Evolutionary conservation across 2,329 filamentous ascomycete species (phyloP).

Genomic region (Xylariaceae sp.): DNA sequence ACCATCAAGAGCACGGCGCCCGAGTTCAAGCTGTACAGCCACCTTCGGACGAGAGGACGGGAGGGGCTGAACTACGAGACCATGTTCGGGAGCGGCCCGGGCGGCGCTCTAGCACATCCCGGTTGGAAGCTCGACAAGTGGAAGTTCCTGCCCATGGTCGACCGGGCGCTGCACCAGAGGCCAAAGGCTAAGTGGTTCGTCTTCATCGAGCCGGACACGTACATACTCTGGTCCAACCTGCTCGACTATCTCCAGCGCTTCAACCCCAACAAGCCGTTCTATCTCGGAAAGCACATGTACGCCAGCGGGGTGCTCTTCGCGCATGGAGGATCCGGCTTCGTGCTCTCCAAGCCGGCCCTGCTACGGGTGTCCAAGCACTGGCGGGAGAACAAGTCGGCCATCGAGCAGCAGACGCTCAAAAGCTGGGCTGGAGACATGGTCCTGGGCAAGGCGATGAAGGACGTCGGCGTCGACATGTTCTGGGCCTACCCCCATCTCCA

Average conservation of each 20-base stretch:
- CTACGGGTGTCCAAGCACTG: conserved; percentile 19
- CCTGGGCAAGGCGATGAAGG: conserved; percentile 17
- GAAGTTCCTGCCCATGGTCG: conserved; percentile 37
- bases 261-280: conserved; percentile 27
- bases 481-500: conserved; percentile 20
- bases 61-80: conserved; percentile 25
- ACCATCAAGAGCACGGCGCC: conserved; percentile 14
- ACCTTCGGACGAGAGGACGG: conserved; percentile 16
- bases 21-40: conserved; percentile 20
- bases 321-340: conserved; percentile 34
- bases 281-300: conserved; percentile 32
- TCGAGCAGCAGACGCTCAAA: conserved; percentile 14
- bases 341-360: conserved; percentile 33
- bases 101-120: conserved; percentile 30
- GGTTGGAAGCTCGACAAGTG: conserved; percentile 37
- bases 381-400: conserved; percentile 7
- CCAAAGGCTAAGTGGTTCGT: conserved; percentile 36
- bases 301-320: conserved; percentile 29
- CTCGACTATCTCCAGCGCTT: conserved; percentile 29
- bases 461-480: conserved; percentile 15
- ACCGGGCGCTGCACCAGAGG: conserved; percentile 30
- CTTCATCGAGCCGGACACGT: conserved; percentile 36
- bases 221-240: conserved; percentile 33
- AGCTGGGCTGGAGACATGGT: conserved; percentile 21
- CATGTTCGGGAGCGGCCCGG: conserved; percentile 31